Percentiles rank a stretch among this genome's conserved stretches.
Evolutionary conservation across 2,329 filamentous ascomycete species (phyloP).

Genomic region (Neocucurbitaria cava): DNA sequence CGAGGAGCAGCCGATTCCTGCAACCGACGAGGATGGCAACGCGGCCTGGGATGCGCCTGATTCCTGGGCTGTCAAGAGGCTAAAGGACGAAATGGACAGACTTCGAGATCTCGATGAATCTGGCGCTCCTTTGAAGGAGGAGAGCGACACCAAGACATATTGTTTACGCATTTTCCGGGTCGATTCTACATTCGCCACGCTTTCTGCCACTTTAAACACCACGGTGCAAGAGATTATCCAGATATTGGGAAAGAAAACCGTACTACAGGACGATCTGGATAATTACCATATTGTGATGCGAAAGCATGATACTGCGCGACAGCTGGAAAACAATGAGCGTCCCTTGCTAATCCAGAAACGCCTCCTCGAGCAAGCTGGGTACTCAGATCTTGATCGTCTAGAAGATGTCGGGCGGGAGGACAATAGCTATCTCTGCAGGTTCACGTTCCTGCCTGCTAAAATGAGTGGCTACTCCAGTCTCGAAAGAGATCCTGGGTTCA

Average conservation of each 20-base stretch:
- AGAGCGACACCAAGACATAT: constrained; percentile 78
- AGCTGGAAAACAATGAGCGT: constrained; percentile 78
- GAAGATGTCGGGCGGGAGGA: constrained; percentile 96
- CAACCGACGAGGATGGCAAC: constrained; percentile 43
- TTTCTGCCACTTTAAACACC: constrained; percentile 83
- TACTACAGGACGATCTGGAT: constrained; percentile 85
- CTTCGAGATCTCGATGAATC: constrained; percentile 71
- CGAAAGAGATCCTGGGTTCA: constrained; percentile 79
- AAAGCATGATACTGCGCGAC: constrained; percentile 87
- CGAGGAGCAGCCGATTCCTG: constrained; percentile 36
- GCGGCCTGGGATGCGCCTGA: constrained; percentile 92
- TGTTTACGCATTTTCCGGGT: constrained; percentile 95
- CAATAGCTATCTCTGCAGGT: constrained; percentile 95
- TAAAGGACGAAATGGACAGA: constrained; percentile 67
- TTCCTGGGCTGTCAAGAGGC: constrained; percentile 89
- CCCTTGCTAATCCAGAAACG: constrained; percentile 92
- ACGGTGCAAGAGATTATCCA: constrained; percentile 85
- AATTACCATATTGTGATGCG: constrained; percentile 96
- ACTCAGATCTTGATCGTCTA: constrained; percentile 82
- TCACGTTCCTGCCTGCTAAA: constrained; percentile 90
- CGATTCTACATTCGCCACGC: constrained; percentile 91
- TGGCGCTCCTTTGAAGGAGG: constrained; percentile 70
- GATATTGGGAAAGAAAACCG: constrained; percentile 94
- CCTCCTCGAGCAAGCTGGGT: constrained; percentile 89
- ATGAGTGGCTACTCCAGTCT: constrained; percentile 78